Percentiles rank a stretch among this genome's conserved stretches.
Conservation (phyloP, 441 rosid species). For the Pelargonium australe region DNA sequence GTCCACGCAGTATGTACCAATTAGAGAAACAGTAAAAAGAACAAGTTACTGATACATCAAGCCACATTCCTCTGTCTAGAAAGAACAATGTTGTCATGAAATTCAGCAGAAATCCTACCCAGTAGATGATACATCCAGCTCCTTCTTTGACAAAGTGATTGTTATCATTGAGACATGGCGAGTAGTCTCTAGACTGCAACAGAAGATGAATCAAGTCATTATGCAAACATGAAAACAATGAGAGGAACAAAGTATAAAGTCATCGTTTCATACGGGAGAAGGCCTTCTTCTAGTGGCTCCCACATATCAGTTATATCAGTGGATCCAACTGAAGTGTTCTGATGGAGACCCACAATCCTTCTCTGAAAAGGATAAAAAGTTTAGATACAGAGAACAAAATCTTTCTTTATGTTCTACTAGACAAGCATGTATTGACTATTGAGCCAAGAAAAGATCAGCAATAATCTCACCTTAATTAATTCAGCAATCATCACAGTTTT, state of each 20-base stretch:
- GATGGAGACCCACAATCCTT: conserved; percentile 86
- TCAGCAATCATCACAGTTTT: conserved; percentile 88
- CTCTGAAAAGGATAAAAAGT: conserved; percentile 36
- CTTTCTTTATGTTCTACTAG: not conserved
- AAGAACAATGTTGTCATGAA: too few species aligned
- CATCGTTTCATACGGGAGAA: conserved; percentile 57
- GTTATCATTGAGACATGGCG: conserved; percentile 92
- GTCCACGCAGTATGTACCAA: too few species aligned
- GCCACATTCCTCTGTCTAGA: not conserved
- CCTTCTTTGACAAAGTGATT: conserved; percentile 68
- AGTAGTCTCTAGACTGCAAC: conserved; percentile 67
- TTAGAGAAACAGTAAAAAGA: too few species aligned
- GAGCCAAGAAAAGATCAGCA: not conserved
- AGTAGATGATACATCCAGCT: conserved; percentile 52
- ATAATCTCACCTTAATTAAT: conserved; percentile 57
- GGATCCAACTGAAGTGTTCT: conserved; percentile 69
- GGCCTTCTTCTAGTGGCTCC: conserved; percentile 99
- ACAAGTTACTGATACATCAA: not conserved
- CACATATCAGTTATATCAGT: conserved; percentile 86
- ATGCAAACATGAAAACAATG: not conserved
- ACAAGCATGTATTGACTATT: not conserved
- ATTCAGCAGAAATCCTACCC: conserved; percentile 35
- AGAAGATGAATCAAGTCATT: conserved; percentile 9
- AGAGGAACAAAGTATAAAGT: not conserved
- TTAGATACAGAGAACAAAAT: conserved; percentile 12